Evolutionary conservation across 257 asterid genomes (phyloP).

Genomic region (Rauvolfia tetraphylla): DNA sequence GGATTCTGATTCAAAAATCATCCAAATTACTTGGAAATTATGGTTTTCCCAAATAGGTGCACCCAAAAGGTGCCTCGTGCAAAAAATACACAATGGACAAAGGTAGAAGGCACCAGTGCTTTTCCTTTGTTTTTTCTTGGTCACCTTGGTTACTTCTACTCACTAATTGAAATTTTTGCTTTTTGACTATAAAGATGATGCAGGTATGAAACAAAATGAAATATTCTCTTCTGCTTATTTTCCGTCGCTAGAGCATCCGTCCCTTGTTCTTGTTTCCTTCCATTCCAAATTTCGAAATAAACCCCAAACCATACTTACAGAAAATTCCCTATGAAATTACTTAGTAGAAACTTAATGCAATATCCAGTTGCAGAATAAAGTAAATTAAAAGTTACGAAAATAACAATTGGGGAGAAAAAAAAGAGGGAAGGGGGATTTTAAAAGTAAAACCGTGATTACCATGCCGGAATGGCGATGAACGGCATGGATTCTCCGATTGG

Average conservation of each 20-base stretch:
- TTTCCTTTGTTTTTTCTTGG: too few species aligned
- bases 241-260: neutral
- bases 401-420: neutral
- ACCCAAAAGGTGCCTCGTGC: neutral
- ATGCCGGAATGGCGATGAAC: slow-evolving; percentile 91
- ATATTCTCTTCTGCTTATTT: neutral
- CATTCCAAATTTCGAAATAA: neutral
- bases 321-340: neutral
- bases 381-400: neutral
- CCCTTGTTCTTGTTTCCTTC: neutral
- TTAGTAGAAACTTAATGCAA: neutral
- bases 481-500: slow-evolving; percentile 82
- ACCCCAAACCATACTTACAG: neutral
- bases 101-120: neutral
- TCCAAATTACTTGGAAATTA: neutral
- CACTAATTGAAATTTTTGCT: neutral
- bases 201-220: neutral
- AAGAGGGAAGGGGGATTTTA: neutral
- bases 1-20: neutral
- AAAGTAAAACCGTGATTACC: slow-evolving; percentile 39
- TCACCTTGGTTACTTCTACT: neutral
- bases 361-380: neutral
- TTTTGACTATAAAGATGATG: neutral
- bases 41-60: neutral
- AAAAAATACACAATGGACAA: neutral